Conservation (phyloP, 345 rosid species). For the Hirschfeldia incana region DNA sequence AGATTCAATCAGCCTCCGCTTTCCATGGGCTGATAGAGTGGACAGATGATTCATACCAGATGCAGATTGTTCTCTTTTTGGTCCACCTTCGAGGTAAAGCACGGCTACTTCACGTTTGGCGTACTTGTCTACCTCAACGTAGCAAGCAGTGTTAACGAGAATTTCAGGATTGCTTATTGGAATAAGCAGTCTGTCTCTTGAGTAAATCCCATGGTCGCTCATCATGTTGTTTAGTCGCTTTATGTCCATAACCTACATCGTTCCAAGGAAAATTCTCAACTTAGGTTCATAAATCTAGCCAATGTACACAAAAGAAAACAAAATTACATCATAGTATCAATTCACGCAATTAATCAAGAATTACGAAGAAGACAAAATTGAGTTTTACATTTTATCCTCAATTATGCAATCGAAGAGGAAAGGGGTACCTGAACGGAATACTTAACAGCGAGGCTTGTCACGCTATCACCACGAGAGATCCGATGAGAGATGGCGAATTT, state of each 20-base stretch:
- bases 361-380: not conserved
- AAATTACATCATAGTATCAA: no score
- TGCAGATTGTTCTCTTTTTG: slow-evolving; percentile 36
- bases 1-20: slow-evolving; percentile 62
- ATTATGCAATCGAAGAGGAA: not conserved
- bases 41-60: slow-evolving; percentile 28
- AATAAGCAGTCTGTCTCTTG: slow-evolving; percentile 82
- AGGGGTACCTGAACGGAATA: slow-evolving; percentile 79
- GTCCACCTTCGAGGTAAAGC: slow-evolving; percentile 70
- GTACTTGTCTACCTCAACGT: slow-evolving; percentile 70
- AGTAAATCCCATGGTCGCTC: slow-evolving; percentile 85
- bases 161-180: slow-evolving; percentile 65
- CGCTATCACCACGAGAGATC: slow-evolving; percentile 62
- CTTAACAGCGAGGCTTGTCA: slow-evolving; percentile 80
- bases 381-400: not conserved
- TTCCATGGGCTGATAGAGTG: slow-evolving; percentile 55
- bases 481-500: slow-evolving; percentile 82
- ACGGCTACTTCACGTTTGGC: slow-evolving; percentile 85
- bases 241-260: slow-evolving; percentile 72
- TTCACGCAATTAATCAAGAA: no score
- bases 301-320: no score
- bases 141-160: slow-evolving; percentile 67
- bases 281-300: not conserved
- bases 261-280: not conserved
- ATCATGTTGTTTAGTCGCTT: slow-evolving; percentile 82